phyloP scores from a whole-genome alignment of 2,329 filamentous ascomycete species.

The Aspergillus niger region DNA sequence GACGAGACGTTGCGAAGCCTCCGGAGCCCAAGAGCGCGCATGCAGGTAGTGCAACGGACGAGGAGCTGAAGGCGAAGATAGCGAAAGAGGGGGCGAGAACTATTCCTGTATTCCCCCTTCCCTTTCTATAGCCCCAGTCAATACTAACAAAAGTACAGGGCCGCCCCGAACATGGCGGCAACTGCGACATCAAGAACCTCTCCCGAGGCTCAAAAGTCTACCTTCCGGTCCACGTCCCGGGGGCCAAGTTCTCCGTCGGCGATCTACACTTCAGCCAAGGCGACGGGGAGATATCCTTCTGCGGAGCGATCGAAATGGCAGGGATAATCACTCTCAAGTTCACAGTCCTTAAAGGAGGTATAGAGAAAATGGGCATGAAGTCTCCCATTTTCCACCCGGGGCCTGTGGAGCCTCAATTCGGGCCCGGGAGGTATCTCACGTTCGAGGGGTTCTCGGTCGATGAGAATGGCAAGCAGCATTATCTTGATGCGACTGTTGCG shows the following conservation, averaged over 20 bases:
- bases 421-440: slow-evolving; percentile 76
- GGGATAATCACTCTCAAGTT: slow-evolving; percentile 90
- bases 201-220: slow-evolving; percentile 79
- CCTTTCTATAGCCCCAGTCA: neutral
- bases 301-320: slow-evolving; percentile 91
- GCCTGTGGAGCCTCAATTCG: slow-evolving; percentile 85
- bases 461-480: slow-evolving; percentile 84
- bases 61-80: slow-evolving; percentile 64
- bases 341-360: slow-evolving; percentile 78
- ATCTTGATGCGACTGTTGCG: slow-evolving; percentile 80
- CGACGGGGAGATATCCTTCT: slow-evolving; percentile 88
- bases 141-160: slow-evolving; percentile 44
- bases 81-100: slow-evolving; percentile 79
- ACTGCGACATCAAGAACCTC: slow-evolving; percentile 89
- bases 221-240: slow-evolving; percentile 80
- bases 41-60: slow-evolving; percentile 62
- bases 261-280: slow-evolving; percentile 87
- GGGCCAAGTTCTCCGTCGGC: slow-evolving; percentile 87
- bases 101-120: slow-evolving; percentile 59
- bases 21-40: slow-evolving; percentile 73
- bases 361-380: slow-evolving; percentile 73
- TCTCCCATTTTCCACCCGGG: slow-evolving; percentile 83
- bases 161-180: slow-evolving; percentile 82
- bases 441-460: slow-evolving; percentile 93
- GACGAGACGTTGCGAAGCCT: slow-evolving; percentile 73